A percentile compares a stretch with the other conserved stretches of the same genome.
phyloP scores from a whole-genome alignment of 495 filamentous ascomycete species.

The Penicillium riverlandense region DNA sequence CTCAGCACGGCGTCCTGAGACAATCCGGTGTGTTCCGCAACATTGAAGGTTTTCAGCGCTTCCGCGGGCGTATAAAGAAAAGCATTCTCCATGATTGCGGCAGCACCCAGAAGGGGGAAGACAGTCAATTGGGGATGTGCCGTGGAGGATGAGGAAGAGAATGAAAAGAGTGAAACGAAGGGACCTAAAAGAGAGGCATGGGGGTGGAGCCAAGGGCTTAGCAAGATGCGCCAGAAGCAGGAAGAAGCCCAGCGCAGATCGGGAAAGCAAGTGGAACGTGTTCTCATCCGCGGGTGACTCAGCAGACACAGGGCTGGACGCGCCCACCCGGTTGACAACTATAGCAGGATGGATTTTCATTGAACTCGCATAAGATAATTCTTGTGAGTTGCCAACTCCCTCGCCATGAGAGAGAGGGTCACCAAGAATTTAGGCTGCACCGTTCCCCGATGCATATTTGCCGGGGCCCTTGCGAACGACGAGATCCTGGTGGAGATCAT shows the following conservation, averaged over 20 bases:
- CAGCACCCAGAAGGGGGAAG: constrained; percentile 12
- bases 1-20: constrained; percentile 59
- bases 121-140: constrained; percentile 1
- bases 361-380: too few relatives aligned
- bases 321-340: too few relatives aligned
- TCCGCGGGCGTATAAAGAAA: constrained; percentile 62
- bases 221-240: constrained; percentile 4
- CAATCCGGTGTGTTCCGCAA: constrained; percentile 60
- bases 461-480: too few relatives aligned
- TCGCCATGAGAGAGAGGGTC: too few relatives aligned
- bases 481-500: too few relatives aligned
- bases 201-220: constrained; percentile 10
- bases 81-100: constrained; percentile 65
- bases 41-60: constrained; percentile 64
- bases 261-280: constrained; percentile 1
- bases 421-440: too few relatives aligned
- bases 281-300: background rate
- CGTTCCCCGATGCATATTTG: too few relatives aligned
- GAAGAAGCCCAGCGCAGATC: background rate
- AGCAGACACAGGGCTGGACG: background rate
- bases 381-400: too few relatives aligned
- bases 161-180: constrained; percentile 12
- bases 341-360: too few relatives aligned
- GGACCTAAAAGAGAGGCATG: constrained; percentile 5
- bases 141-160: background rate